These are phyloP conservation scores for Pseudotsuga menziesii DNA, from an alignment of 75 land plant species.

Conservation along the genomic window DNA sequence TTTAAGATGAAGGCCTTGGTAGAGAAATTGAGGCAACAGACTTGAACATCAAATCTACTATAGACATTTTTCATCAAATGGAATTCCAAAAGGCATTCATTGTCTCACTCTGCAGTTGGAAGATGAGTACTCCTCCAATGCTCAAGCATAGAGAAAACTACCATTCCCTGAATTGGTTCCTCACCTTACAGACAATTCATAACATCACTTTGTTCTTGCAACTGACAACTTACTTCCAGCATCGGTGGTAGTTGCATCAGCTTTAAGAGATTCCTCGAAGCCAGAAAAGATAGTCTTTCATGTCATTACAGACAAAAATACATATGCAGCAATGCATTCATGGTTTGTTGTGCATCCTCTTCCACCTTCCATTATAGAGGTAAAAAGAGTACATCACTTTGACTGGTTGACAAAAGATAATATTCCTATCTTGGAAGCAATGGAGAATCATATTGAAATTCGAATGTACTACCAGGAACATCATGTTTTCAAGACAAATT, in stretches of 20 bases:
- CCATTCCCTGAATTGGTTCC: constrained; percentile 79
- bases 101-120: constrained; percentile 87
- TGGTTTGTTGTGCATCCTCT: constrained; percentile 89
- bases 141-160: constrained; percentile 73
- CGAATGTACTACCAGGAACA: constrained; percentile 83
- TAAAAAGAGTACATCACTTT: constrained; percentile 88
- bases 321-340: constrained; percentile 94
- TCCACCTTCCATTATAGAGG: constrained; percentile 81
- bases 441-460: constrained; percentile 65
- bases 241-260: too few relatives aligned
- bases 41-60: constrained; percentile 70
- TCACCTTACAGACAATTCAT: constrained; percentile 63
- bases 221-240: too few relatives aligned
- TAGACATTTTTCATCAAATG: constrained; percentile 87
- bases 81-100: constrained; percentile 92
- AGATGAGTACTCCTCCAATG: constrained; percentile 94
- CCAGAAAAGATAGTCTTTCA: constrained; percentile 21
- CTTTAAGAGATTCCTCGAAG: too few relatives aligned
- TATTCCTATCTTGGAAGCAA: constrained; percentile 78
- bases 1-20: constrained; percentile 80
- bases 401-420: constrained; percentile 93
- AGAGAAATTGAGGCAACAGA: constrained; percentile 63
- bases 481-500: constrained; percentile 57
- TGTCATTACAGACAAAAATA: constrained; percentile 70
- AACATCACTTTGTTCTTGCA: constrained; percentile 62